Evolutionary conservation across 345 rosid species (phyloP).

Genomic region (Corchorus capsularis): DNA sequence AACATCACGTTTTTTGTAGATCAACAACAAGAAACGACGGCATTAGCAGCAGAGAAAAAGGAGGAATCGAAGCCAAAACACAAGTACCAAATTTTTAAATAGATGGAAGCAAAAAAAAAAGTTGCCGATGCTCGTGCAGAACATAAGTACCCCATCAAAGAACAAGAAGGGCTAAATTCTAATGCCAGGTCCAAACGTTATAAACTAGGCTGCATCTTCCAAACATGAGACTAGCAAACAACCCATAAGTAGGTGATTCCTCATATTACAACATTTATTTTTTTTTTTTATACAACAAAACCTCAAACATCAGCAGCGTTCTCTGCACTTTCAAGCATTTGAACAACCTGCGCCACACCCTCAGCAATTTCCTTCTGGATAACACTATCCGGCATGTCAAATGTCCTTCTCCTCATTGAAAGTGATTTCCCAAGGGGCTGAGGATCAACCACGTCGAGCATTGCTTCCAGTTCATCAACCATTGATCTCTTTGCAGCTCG

Average conservation of each 20-base stretch:
- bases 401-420: slow-evolving; percentile 82
- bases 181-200: slow-evolving; percentile 9
- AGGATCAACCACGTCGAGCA: slow-evolving; percentile 90
- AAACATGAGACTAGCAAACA: not conserved
- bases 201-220: slow-evolving; percentile 8
- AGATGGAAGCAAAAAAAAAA: not conserved
- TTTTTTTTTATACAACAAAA: not conserved
- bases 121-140: not conserved
- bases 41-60: too few relatives aligned
- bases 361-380: slow-evolving; percentile 74
- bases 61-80: not conserved
- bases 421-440: slow-evolving; percentile 66
- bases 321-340: slow-evolving; percentile 64
- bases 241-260: not conserved
- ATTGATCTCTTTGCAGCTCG: slow-evolving; percentile 77
- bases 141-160: not conserved
- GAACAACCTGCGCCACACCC: slow-evolving; percentile 84
- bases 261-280: not conserved
- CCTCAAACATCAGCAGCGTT: not conserved
- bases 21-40: too few relatives aligned
- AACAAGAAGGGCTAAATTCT: not conserved
- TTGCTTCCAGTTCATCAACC: slow-evolving; percentile 90
- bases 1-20: too few relatives aligned
- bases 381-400: slow-evolving; percentile 79
- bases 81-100: not conserved